These are phyloP conservation scores for Pseudogymnoascus sp. DNA, from an alignment of 2,329 filamentous ascomycete species.

Conservation along the genomic window DNA sequence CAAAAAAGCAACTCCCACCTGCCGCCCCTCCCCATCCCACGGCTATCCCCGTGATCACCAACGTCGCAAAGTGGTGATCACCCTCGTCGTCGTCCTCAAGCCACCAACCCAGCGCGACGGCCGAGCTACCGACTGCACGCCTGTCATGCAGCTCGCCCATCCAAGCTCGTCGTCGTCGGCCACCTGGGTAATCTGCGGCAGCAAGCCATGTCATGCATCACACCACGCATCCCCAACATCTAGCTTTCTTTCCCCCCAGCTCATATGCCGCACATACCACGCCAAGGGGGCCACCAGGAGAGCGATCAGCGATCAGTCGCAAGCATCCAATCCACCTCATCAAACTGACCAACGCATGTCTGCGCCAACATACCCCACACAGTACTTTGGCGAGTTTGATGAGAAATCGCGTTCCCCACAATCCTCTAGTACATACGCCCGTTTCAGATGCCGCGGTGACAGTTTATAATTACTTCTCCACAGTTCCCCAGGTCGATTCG, in stretches of 20 bases:
- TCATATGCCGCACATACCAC: neutral
- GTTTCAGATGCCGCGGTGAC: neutral
- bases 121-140: neutral
- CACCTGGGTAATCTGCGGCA: neutral
- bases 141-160: neutral
- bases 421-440: neutral
- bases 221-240: neutral
- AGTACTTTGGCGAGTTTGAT: neutral
- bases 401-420: neutral
- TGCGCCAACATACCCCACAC: neutral
- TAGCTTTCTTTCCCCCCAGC: neutral
- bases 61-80: neutral
- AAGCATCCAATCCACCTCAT: neutral
- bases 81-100: neutral
- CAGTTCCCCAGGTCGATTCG: neutral
- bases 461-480: neutral
- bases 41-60: neutral
- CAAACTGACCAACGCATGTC: neutral
- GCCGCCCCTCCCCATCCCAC: neutral
- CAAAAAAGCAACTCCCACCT: neutral
- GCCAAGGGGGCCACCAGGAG: neutral
- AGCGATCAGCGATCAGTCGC: neutral
- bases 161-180: neutral
- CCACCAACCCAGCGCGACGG: neutral
- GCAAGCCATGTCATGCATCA: neutral